A percentile compares a stretch with the other conserved stretches of the same genome.
phyloP scores from a whole-genome alignment of 192 early-diverging fungal species.

The Helicostylum pulchrum region DNA sequence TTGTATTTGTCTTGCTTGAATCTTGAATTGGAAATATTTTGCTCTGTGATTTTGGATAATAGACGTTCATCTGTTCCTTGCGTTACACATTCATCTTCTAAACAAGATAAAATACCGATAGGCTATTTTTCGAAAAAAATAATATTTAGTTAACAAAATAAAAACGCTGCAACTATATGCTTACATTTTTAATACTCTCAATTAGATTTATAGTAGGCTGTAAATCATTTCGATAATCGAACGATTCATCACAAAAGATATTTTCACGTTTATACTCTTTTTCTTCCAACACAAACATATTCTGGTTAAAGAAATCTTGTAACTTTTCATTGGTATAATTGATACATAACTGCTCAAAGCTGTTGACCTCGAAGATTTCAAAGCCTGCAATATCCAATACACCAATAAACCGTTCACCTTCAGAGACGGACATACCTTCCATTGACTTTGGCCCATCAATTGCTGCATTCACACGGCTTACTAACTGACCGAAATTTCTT shows the following conservation, averaged over 20 bases:
- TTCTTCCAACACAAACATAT: conserved; percentile 98
- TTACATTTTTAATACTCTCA: conserved; percentile 83
- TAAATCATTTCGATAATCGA: conserved; percentile 95
- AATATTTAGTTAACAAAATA: not conserved
- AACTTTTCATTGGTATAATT: conserved; percentile 99
- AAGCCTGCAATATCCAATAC: conserved; percentile 99
- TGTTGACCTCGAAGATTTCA: conserved; percentile 97
- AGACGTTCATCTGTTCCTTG: conserved; percentile 96
- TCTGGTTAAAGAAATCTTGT: conserved; percentile 99
- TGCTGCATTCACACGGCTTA: conserved; percentile 82
- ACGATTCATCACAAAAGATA: conserved; percentile 86
- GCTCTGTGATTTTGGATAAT: conserved; percentile 80
- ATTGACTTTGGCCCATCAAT: conserved; percentile 55
- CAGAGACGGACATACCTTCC: conserved; percentile 50
- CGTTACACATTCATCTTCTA: conserved; percentile 98
- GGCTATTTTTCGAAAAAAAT: conserved; percentile 46
- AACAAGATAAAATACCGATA: conserved; percentile 90
- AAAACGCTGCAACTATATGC: not conserved
- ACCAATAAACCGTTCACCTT: conserved; percentile 73
- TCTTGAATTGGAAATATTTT: conserved; percentile 77
- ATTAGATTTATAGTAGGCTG: conserved; percentile 98
- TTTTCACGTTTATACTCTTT: conserved; percentile 96
- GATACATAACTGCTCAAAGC: conserved; percentile 99
- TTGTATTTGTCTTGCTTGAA: conserved; percentile 84
- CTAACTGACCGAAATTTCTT: conserved; percentile 89